Evolutionary conservation across 108 stramenopile species (phyloP), one percentile per base, ranked within the genome.

Genomic region (Fragilaria radians): DNA sequence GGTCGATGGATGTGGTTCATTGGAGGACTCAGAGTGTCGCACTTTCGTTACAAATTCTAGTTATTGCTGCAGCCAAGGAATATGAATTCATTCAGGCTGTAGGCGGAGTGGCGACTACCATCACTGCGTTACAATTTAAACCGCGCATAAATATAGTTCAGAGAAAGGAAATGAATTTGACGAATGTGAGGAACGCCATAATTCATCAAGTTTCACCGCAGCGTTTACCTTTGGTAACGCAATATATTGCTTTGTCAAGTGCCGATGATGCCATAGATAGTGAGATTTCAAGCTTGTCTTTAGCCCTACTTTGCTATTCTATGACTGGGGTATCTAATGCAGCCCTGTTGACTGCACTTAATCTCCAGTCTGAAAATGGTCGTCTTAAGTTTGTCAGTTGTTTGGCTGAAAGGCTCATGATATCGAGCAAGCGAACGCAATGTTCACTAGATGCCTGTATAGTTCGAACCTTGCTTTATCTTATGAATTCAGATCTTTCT

Each of bases 31-130:
- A 64, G 29, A 63, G 64, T 25, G 70, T 78, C 30, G 25, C 70
- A n/a, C 36, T 74, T 30, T 71, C 81, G 1, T 58, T 92, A 21
- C 70, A 69, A n/a, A 78, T 88, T 23, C 53, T 88, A 4, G 84
- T 85, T 61, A 79, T 85, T 48, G 79, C 81, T 0, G 81, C 79
- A 23, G 76, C 59, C 5, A 65, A 83, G 18, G 87, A 88, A 50
- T 81, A 85, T 27, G 50, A 64, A 23, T 84, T 92, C 47, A 23
- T 70, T 29, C 51, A 55, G 19, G 67, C 75, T 29, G 34, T 80
- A 2, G 46, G 59, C 22, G 54, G 73, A 1, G 46, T 57, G 26
- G n/a, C 76, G 4, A 70, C 68, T 22, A 23, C 73, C 25, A 66
- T 76, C 22, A 74, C 79, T 4, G 59, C 61, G n/a, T 60, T 80